phyloP scores from a whole-genome alignment of 2,329 filamentous ascomycete species.

The Sporothrix pseudoabietina region DNA sequence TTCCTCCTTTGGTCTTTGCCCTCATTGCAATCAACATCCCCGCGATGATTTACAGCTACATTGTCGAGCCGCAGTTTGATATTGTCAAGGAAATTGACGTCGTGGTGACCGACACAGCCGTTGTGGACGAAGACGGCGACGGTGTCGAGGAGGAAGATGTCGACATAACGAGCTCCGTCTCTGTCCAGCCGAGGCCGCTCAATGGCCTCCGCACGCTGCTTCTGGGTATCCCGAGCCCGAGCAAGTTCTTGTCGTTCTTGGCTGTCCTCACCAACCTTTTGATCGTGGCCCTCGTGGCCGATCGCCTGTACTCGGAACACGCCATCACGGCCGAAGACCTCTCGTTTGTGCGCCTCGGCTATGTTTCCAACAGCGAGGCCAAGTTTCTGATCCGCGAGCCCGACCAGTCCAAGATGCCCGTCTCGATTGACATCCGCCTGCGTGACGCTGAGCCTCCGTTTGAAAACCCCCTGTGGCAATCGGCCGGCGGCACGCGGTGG shows the following conservation, averaged over 20 bases:
- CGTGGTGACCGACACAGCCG: constrained; percentile 51
- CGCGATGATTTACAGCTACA: constrained; percentile 62
- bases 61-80: constrained; percentile 58
- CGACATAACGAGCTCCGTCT: constrained; percentile 64
- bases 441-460: constrained; percentile 55
- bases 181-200: constrained; percentile 59
- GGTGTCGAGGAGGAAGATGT: constrained; percentile 54
- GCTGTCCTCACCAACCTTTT: constrained; percentile 73
- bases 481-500: constrained; percentile 63
- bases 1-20: constrained; percentile 53
- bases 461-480: constrained; percentile 66
- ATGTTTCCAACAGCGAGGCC: constrained; percentile 78
- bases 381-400: constrained; percentile 85
- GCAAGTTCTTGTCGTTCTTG: constrained; percentile 63
- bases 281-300: constrained; percentile 69
- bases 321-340: constrained; percentile 73
- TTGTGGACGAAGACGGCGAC: constrained; percentile 43
- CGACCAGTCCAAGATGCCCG: constrained; percentile 69
- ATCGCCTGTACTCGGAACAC: constrained; percentile 76
- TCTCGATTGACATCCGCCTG: constrained; percentile 68
- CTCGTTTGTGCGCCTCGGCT: constrained; percentile 84
- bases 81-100: constrained; percentile 64
- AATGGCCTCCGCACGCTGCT: constrained; percentile 67
- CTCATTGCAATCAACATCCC: constrained; percentile 68
- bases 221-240: constrained; percentile 74